A percentile compares a stretch with the other conserved stretches of the same genome.
Conservation (phyloP, 768 basidiomycete species). For the Rickenella mellea region DNA sequence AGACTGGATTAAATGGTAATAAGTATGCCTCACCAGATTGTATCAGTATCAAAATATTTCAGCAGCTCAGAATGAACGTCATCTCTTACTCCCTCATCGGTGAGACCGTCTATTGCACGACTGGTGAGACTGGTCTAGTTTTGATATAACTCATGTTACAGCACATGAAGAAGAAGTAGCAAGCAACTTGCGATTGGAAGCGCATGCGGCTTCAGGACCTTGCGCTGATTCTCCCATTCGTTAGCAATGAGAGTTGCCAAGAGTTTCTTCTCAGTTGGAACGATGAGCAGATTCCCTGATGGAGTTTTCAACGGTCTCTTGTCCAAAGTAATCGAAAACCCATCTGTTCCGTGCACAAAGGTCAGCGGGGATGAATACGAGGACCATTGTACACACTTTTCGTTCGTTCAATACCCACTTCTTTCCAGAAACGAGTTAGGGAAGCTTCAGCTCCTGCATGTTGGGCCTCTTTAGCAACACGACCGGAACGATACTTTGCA, state of each 20-base stretch:
- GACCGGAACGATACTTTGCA: background rate
- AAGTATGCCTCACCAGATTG: constrained; percentile 56
- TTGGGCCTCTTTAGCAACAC: background rate
- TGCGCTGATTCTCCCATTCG: constrained; percentile 95
- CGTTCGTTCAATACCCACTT: constrained; percentile 59
- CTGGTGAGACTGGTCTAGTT: constrained; percentile 80
- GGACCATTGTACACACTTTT: constrained; percentile 15
- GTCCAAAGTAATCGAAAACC: constrained; percentile 66
- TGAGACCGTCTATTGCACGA: constrained; percentile 78
- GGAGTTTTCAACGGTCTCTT: constrained; percentile 83
- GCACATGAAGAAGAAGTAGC: background rate
- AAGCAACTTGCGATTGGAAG: constrained; percentile 78
- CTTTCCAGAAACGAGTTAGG: constrained; percentile 90
- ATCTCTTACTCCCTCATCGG: constrained; percentile 40
- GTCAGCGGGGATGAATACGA: too few species aligned
- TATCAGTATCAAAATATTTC: constrained; percentile 89
- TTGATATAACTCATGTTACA: constrained; percentile 1
- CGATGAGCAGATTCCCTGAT: constrained; percentile 58
- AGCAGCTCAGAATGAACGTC: constrained; percentile 64
- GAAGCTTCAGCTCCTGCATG: constrained; percentile 74
- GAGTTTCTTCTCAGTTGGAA: constrained; percentile 63
- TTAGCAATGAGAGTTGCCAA: constrained; percentile 81
- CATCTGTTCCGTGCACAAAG: constrained; percentile 19
- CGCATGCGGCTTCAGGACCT: constrained; percentile 78
- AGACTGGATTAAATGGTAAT: background rate